These are phyloP conservation scores for Zygosaccharomyces bailii DNA, from an alignment of 805 yeast species.

Conservation along the genomic window DNA sequence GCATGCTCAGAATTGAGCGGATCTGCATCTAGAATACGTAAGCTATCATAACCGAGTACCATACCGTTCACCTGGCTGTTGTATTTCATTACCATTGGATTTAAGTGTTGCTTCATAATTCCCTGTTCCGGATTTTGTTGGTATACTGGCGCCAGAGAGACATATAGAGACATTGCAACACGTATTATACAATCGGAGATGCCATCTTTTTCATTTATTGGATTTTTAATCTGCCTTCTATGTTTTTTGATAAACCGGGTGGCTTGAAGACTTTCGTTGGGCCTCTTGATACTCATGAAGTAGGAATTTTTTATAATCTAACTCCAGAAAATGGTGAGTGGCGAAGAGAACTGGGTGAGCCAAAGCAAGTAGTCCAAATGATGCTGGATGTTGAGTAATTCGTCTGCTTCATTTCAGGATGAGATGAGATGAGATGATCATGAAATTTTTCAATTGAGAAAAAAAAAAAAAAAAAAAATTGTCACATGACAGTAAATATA, in stretches of 20 bases:
- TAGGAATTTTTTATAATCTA: not conserved
- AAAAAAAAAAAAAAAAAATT: not conserved
- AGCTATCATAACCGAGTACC: constrained; percentile 71
- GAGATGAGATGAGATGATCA: constrained; percentile 13
- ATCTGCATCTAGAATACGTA: constrained; percentile 48
- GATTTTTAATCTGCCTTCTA: constrained; percentile 28
- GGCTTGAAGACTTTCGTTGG: constrained; percentile 20
- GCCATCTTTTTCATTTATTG: constrained; percentile 29
- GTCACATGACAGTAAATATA: constrained; percentile 1
- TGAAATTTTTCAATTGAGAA: constrained; percentile 12
- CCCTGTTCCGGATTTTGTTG: constrained; percentile 70
- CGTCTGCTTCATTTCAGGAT: too few species aligned
- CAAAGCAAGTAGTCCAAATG: too few species aligned
- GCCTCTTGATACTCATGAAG: constrained; percentile 23
- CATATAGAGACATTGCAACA: constrained; percentile 53
- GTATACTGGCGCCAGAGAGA: constrained; percentile 85
- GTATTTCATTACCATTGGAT: constrained; percentile 83
- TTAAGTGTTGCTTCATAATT: constrained; percentile 80
- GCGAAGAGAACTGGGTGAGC: too few species aligned
- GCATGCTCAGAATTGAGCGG: constrained; percentile 40
- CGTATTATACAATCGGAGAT: constrained; percentile 35
- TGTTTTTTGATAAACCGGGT: constrained; percentile 30
- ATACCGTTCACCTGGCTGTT: constrained; percentile 73
- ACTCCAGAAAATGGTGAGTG: not conserved
- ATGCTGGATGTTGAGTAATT: too few species aligned